Evolutionary conservation across 1,284 basidiomycete species (phyloP).

Genomic region (Leccinum solheimii): DNA sequence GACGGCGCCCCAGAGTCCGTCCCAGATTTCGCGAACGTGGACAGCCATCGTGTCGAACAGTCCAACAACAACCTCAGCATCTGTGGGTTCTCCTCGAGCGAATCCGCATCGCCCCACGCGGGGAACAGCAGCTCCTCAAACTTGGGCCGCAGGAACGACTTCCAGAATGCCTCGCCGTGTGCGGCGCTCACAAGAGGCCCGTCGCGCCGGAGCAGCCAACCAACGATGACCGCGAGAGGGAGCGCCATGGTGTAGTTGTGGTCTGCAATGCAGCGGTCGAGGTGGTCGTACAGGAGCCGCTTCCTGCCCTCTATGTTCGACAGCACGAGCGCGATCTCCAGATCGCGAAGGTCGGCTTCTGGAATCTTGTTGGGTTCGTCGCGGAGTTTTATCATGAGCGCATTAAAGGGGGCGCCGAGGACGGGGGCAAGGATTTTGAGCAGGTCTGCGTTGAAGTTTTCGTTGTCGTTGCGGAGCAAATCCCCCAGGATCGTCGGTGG

Average conservation of each 20-base stretch:
- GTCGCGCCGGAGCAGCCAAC: slow-evolving; percentile 9
- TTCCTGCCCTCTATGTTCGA: slow-evolving; percentile 1
- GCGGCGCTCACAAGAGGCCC: not conserved
- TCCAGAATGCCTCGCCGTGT: not conserved
- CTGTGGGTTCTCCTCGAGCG: slow-evolving; percentile 9
- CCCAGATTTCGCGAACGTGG: not conserved
- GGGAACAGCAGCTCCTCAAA: slow-evolving; percentile 5
- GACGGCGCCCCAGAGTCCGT: not conserved
- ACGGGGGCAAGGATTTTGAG: slow-evolving; percentile 2
- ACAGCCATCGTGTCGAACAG: slow-evolving; percentile 4
- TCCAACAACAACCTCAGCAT: slow-evolving; percentile 7
- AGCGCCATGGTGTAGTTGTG: slow-evolving; percentile 2
- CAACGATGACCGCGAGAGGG: slow-evolving; percentile 3
- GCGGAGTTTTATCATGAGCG: slow-evolving; percentile 1
- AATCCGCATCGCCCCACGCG: slow-evolving; percentile 6
- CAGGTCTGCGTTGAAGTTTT: slow-evolving; percentile 2
- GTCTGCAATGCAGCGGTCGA: slow-evolving; percentile 1
- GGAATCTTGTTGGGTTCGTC: slow-evolving; percentile 3
- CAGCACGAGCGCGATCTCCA: slow-evolving; percentile 6
- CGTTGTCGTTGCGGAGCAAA: not conserved
- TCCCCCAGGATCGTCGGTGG: slow-evolving; percentile 3
- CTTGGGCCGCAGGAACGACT: slow-evolving; percentile 2
- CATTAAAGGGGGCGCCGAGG: slow-evolving; percentile 1
- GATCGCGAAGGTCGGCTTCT: slow-evolving; percentile 6
- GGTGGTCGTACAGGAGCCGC: slow-evolving; percentile 5